Evolutionary conservation across 2,329 filamentous ascomycete genomes (phyloP), one percentile per base, ranked within the genome.

Genomic region (Arachnomyces sp.): DNA sequence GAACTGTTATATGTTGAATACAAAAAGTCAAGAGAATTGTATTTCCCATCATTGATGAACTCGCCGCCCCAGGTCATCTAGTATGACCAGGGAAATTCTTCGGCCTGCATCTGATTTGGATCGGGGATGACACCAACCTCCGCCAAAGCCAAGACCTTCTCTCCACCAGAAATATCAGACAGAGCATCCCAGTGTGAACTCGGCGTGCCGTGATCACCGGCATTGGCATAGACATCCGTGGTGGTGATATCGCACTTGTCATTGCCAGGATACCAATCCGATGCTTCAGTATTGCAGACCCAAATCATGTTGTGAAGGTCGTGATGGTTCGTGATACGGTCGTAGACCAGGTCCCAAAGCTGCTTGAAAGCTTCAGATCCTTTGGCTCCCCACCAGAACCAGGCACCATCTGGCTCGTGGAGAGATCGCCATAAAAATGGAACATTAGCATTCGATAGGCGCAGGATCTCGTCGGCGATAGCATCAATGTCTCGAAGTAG

Each of bases 401-500:
- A 74, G 0, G 39, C 59, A 2, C 69, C 69, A 44, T 74, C 70
- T 6, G 70, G 70, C 50, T 74, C 71, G 51, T 73, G 71, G 18
- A 74, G 52, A 3, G 69, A 69, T 1, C 71, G 55, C 49, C 59
- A 74, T 7, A 74, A 60, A 4, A 73, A 60, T 1, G 71, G 67
- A 1, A 72, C 60, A n/a, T 60, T 59, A 3, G 67, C 67, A 7
- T 53, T 46, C 39, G 67, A 56, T 2, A 74, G 57, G 14, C 63
- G 12, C 18, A 29, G n/a, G 11, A 37, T 13, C 17, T 37, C 7
- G 7, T 15, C 35, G 1, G 74, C 78, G 7, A 66, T 67, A 0
- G 75, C 72, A 49, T 80, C 75, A 41, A 80, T 67, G 12, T 71
- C 66, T 57, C 79, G 78, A 31, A 79, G 67, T 34, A 74, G 71